Evolutionary conservation across 805 yeast genomes (phyloP).

Genomic region (Wickerhamomyces strasburgensis): DNA sequence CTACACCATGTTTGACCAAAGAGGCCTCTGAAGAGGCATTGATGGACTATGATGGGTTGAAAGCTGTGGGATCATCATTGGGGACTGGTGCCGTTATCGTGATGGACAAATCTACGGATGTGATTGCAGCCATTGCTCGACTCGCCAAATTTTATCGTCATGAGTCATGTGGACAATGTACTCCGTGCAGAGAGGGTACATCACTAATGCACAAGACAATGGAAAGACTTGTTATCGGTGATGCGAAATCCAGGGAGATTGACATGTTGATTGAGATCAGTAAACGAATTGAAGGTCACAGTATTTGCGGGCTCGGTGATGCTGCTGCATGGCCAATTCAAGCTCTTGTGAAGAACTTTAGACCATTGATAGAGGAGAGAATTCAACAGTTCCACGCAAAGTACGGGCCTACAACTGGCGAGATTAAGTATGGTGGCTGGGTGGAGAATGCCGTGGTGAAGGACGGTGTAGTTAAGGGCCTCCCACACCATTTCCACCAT

Average conservation of each 20-base stretch:
- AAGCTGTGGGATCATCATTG: constrained; percentile 80
- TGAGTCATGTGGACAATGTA: constrained; percentile 93
- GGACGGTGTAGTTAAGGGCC: constrained; percentile 61
- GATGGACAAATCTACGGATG: constrained; percentile 82
- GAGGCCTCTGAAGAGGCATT: constrained; percentile 60
- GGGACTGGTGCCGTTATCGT: constrained; percentile 94
- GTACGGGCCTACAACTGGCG: constrained; percentile 2
- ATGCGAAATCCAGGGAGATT: constrained; percentile 75
- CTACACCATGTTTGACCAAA: constrained; percentile 77
- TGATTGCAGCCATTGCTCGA: constrained; percentile 81
- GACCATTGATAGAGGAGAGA: constrained; percentile 77
- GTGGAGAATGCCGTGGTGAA: constrained; percentile 49
- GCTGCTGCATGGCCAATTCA: constrained; percentile 95
- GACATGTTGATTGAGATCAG: constrained; percentile 82
- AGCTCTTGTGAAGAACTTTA: constrained; percentile 79
- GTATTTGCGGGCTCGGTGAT: constrained; percentile 88
- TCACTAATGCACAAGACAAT: constrained; percentile 80
- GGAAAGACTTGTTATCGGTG: constrained; percentile 76
- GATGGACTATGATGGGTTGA: constrained; percentile 86
- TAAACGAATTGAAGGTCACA: constrained; percentile 86
- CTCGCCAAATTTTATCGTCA: constrained; percentile 81
- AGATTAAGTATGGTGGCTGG: constrained; percentile 76
- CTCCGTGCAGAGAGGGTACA: constrained; percentile 93
- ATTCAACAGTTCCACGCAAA: constrained; percentile 54
- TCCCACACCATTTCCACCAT: constrained; percentile 35